Base-by-base conservation (phyloP, 345 rosid species). In the Pistacia integerrima region DNA sequence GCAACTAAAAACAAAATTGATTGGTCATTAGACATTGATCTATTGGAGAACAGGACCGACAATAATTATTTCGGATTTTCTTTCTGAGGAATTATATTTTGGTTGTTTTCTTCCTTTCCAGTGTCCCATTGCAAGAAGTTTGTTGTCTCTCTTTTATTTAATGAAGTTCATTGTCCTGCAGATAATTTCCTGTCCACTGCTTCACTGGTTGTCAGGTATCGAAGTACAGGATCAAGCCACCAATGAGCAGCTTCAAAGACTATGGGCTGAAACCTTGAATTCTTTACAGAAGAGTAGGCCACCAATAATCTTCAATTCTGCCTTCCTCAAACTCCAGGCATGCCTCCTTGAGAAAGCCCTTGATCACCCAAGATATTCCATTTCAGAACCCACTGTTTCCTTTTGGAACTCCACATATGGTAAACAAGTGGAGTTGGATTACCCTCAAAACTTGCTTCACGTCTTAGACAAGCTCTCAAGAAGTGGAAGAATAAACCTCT, bases 341-440 rank as follows among this genome's bases (percentile, higher is more conserved):
- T n/a, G 77, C 63, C 82, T 85, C 66, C 84, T 90, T 9, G 81
- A 85, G 70, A 86, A 79, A 79, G 77, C 90, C 16, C 88, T 86
- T 1, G 78, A 73, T 77, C 89, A 88, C 74, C 79, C 74, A 22
- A 76, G 81, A 56, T 57, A 80, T 44, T 65, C 84, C 73, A 85
- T 88, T 54, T 77, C 87, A 2, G 79, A 78, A 17, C 77, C 78
- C 28, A 83, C 90, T 75, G 70, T 81, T 3, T 17, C 59, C 58
- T 90, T 80, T 74, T 90, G 88, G 91, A 88, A 90, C 78, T 80
- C 83, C 22, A 82, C 89, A 2, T 88, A 83, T 13, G 87, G 89
- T 1, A 58, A 76, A 72, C 84, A 80, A 78, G 74, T 59, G 44
- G 78, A 79, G 28, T 76, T 87, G 77, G 82, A 84, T 30, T 88